Conservation (phyloP, 169 alveolate genomes). For the Plasmodium malariae region DNA sequence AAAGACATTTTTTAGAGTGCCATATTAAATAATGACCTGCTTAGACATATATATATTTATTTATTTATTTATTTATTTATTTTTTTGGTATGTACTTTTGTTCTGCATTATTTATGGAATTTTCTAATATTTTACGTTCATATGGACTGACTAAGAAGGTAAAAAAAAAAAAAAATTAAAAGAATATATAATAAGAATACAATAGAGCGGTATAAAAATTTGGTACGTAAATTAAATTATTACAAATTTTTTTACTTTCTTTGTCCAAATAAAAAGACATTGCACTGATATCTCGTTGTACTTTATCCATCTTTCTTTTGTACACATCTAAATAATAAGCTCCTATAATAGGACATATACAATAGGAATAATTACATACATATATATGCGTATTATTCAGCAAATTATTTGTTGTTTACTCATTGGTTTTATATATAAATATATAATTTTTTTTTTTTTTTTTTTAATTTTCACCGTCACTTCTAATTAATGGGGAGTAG, state of each 20-base stretch:
- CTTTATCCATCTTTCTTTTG: slow-evolving; percentile 66
- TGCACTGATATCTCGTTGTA: slow-evolving; percentile 25
- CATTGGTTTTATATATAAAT: background rate
- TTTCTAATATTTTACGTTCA: slow-evolving; percentile 32
- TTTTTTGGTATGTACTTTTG: slow-evolving; percentile 53
- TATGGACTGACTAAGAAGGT: slow-evolving; percentile 19
- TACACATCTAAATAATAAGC: slow-evolving; percentile 61
- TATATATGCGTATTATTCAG: slow-evolving; percentile 3
- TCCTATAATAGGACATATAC: slow-evolving; percentile 25
- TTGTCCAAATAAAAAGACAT: slow-evolving; percentile 37
- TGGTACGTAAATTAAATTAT: background rate
- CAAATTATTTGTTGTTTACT: slow-evolving; percentile 13
- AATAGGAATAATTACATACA: background rate
- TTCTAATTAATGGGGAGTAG: slow-evolving; percentile 74
- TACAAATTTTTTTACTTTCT: slow-evolving; percentile 18
- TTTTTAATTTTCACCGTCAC: slow-evolving; percentile 51
- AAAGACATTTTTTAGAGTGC: background rate
- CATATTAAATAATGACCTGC: background rate
- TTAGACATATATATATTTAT: slow-evolving; percentile 8
- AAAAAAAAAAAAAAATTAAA: slow-evolving; percentile 12
- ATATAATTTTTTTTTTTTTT: slow-evolving; percentile 13
- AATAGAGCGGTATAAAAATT: background rate
- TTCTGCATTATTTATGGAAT: slow-evolving; percentile 66
- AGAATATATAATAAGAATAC: background rate
- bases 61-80: slow-evolving; percentile 4